These are phyloP conservation scores for Knoxdaviesia proteae DNA, from an alignment of 2,329 filamentous ascomycete species.

Conservation along the genomic window DNA sequence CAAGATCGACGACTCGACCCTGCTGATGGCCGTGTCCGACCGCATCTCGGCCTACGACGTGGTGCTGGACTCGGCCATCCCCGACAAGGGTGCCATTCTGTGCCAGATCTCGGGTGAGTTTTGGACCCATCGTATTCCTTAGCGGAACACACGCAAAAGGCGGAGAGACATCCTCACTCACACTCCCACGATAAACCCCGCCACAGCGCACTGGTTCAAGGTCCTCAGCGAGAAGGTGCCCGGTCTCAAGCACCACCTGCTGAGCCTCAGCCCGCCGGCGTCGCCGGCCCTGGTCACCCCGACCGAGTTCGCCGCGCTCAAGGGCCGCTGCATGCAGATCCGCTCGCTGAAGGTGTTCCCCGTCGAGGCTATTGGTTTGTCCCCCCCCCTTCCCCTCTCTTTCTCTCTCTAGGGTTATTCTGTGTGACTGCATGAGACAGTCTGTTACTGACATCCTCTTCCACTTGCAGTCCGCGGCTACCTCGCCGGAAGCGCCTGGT, in stretches of 20 bases:
- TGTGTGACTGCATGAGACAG: constrained; percentile 6
- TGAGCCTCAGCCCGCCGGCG: constrained; percentile 21
- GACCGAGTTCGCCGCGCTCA: constrained; percentile 28
- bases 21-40: constrained; percentile 73
- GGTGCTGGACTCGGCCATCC: constrained; percentile 51
- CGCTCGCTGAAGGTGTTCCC: constrained; percentile 54
- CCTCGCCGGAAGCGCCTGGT: constrained; percentile 70
- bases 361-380: constrained; percentile 44
- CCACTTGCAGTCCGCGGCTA: constrained; percentile 49
- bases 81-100: constrained; percentile 31
- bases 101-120: constrained; percentile 14
- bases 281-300: constrained; percentile 11
- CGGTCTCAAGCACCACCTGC: constrained; percentile 28
- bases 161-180: no score
- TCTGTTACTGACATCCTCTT: constrained; percentile 1
- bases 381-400: constrained; percentile 2
- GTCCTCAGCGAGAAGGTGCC: constrained; percentile 23
- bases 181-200: constrained; percentile 5
- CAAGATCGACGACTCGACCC: constrained; percentile 34
- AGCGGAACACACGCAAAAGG: no score
- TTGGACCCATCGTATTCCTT: no score
- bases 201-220: constrained; percentile 31
- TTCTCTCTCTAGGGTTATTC: constrained; percentile 2
- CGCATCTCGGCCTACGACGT: constrained; percentile 94
- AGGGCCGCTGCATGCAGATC: constrained; percentile 57